These are phyloP conservation scores for Exidia glandulosa DNA, from an alignment of 768 basidiomycete genomes.

Conservation along the genomic window DNA sequence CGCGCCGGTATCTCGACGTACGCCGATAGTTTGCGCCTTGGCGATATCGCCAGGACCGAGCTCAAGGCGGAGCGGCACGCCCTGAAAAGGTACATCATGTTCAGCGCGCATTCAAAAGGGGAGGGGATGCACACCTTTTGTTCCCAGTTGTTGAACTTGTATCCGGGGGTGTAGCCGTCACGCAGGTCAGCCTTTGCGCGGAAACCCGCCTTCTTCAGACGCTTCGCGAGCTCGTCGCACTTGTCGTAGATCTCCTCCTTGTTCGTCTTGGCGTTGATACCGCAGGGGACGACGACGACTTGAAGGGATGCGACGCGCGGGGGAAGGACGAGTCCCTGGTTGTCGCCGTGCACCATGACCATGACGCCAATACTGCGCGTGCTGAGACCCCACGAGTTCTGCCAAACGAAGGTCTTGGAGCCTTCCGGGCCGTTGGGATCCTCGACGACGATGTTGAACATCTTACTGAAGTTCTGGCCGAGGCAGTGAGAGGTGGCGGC, in stretches of 20 bases:
- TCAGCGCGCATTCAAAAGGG: neutral
- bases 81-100: conserved; percentile 31
- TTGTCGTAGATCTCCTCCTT: conserved; percentile 61
- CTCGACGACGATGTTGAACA: conserved; percentile 98
- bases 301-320: conserved; percentile 92
- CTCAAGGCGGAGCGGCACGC: conserved; percentile 94
- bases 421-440: conserved; percentile 69
- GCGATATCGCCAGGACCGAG: conserved; percentile 88
- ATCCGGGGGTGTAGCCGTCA: conserved; percentile 96
- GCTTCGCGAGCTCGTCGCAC: conserved; percentile 67
- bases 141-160: conserved; percentile 99
- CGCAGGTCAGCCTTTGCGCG: conserved; percentile 84
- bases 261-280: conserved; percentile 78
- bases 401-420: conserved; percentile 78
- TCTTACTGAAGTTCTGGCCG: conserved; percentile 96
- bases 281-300: conserved; percentile 85
- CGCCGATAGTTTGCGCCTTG: conserved; percentile 69
- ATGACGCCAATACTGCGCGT: conserved; percentile 96
- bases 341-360: conserved; percentile 99
- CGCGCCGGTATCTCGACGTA: conserved; percentile 69
- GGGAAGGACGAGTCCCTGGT: conserved; percentile 94
- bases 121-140: conserved; percentile 56
- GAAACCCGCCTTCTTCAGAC: conserved; percentile 60
- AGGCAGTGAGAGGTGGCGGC: conserved; percentile 96
- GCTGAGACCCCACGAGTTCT: conserved; percentile 96